These are phyloP conservation scores for Calendula officinalis DNA, from an alignment of 129 eudicot species.

Conservation along the genomic window DNA sequence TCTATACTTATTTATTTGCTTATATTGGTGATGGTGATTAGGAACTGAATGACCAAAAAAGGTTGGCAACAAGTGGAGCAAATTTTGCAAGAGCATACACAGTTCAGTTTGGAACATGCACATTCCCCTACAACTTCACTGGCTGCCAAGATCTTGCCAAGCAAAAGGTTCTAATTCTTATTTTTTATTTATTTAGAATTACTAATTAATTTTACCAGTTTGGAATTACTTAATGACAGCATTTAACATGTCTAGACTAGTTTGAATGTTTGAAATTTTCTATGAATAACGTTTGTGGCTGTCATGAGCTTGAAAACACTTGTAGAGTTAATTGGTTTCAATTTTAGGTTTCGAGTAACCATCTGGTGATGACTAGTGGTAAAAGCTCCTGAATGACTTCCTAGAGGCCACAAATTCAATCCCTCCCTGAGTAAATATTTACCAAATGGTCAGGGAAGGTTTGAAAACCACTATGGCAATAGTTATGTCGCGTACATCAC, in stretches of 20 bases:
- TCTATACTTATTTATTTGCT: background rate
- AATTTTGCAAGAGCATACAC: slow-evolving; percentile 94
- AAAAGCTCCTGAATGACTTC: too few species aligned
- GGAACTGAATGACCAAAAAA: slow-evolving; percentile 96
- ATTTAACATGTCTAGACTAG: background rate
- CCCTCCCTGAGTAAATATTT: too few species aligned
- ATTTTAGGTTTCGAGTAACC: too few species aligned
- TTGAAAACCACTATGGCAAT: too few species aligned
- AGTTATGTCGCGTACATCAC: too few species aligned
- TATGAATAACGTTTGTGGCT: background rate
- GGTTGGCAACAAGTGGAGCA: slow-evolving; percentile 96
- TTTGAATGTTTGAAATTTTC: background rate
- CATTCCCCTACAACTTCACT: slow-evolving; percentile 97
- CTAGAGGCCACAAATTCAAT: too few species aligned
- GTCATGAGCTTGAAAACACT: background rate
- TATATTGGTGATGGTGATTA: slow-evolving; percentile 12
- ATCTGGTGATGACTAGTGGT: too few species aligned
- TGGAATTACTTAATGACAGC: background rate
- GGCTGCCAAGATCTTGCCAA: slow-evolving; percentile 99
- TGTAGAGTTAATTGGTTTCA: background rate
- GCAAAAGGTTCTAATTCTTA: slow-evolving; percentile 54
- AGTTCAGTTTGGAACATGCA: slow-evolving; percentile 93
- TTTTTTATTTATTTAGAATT: background rate
- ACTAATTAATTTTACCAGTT: too few species aligned
- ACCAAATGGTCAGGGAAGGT: too few species aligned